These are phyloP conservation scores for Sphagnurus paluster DNA, from an alignment of 1,284 basidiomycete genomes.

Conservation along the genomic window DNA sequence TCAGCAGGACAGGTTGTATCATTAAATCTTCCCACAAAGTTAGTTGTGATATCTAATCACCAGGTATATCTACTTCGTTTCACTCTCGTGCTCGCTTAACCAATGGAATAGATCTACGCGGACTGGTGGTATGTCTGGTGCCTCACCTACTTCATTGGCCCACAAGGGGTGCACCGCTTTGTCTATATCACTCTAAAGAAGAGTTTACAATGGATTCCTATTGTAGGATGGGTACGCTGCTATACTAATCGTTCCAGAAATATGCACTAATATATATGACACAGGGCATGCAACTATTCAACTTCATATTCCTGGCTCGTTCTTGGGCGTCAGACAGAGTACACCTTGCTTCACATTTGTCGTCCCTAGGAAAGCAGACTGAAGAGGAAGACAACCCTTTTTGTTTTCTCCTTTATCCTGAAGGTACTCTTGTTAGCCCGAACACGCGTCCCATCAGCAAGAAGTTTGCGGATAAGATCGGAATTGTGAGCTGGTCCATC, in stretches of 20 bases:
- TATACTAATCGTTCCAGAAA: constrained; percentile 6
- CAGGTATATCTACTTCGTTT: constrained; percentile 49
- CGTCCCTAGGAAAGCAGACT: constrained; percentile 57
- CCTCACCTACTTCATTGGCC: constrained; percentile 74
- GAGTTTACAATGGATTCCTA: constrained; percentile 83
- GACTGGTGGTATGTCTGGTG: constrained; percentile 96
- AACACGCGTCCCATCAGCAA: constrained; percentile 82
- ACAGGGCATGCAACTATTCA: constrained; percentile 90
- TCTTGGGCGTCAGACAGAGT: constrained; percentile 84
- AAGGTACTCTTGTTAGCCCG: constrained; percentile 87
- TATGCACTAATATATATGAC: constrained; percentile 7
- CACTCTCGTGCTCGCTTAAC: constrained; percentile 1
- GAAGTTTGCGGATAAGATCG: constrained; percentile 81
- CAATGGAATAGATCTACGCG: constrained; percentile 65
- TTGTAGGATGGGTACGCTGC: constrained; percentile 80
- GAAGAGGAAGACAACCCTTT: constrained; percentile 70
- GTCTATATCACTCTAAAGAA: constrained; percentile 91
- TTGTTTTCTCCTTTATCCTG: constrained; percentile 87
- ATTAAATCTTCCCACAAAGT: constrained; percentile 74
- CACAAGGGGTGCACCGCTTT: constrained; percentile 60
- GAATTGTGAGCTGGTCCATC: constrained; percentile 60
- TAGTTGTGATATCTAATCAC: constrained; percentile 82
- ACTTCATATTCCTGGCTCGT: constrained; percentile 82
- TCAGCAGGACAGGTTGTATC: constrained; percentile 54
- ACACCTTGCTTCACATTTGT: constrained; percentile 60